Conservation (phyloP, 768 basidiomycete genomes). For the Tylopilus rubrobrunneus region DNA sequence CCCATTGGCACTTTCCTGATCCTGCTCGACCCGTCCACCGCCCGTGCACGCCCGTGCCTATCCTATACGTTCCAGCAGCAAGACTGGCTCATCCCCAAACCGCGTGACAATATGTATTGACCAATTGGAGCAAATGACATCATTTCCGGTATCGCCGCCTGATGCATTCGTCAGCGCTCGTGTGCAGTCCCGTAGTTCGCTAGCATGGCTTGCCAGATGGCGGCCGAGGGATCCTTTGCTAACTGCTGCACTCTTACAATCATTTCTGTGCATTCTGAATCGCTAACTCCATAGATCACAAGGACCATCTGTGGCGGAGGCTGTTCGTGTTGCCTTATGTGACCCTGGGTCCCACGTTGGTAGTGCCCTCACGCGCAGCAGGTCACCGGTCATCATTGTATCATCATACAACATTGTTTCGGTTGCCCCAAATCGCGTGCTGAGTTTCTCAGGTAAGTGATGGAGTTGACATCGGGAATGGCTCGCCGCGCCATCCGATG, state of each 20-base stretch:
- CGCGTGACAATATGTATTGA: background rate
- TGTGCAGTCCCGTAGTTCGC: background rate
- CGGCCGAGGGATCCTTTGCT: background rate
- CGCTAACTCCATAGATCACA: background rate
- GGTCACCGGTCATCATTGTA: background rate
- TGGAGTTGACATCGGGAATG: background rate
- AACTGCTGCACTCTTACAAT: background rate
- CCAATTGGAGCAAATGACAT: background rate
- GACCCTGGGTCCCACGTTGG: background rate
- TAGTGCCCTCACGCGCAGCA: background rate
- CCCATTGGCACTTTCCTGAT: background rate
- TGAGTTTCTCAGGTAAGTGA: background rate
- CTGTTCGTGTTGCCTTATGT: background rate
- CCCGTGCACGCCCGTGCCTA: background rate
- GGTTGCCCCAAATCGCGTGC: background rate
- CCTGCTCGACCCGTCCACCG: background rate
- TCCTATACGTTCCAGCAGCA: background rate
- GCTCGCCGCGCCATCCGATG: background rate
- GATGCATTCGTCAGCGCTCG: background rate
- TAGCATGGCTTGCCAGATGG: background rate
- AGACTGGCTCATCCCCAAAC: background rate
- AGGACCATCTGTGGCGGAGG: background rate
- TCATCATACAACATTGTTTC: background rate
- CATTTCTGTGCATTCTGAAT: background rate
- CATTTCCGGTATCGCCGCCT: background rate